Evolutionary conservation across 2,329 filamentous ascomycete species (phyloP).

Genomic region (Fusarium sambucinum): DNA sequence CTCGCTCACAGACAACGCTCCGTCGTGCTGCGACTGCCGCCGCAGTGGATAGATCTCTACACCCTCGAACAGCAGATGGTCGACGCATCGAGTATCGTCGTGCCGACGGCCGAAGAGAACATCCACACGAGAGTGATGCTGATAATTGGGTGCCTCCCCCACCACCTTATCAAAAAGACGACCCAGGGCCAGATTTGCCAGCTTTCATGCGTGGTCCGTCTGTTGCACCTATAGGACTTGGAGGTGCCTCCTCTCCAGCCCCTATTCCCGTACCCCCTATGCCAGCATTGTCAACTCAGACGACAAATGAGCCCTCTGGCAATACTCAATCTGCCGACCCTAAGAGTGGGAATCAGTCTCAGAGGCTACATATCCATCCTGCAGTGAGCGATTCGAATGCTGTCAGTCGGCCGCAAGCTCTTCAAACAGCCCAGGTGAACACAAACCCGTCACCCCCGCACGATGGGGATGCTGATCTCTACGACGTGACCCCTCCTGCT

Average conservation of each 20-base stretch:
- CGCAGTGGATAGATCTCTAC: conserved; percentile 75
- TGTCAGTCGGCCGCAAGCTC: conserved; percentile 42
- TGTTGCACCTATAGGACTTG: conserved; percentile 53
- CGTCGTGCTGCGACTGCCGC: conserved; percentile 82
- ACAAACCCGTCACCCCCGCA: conserved; percentile 50
- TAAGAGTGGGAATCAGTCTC: conserved; percentile 22
- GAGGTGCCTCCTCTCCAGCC: conserved; percentile 45
- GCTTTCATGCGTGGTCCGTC: conserved; percentile 66
- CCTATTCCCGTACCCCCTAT: conserved; percentile 23
- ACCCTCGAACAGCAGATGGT: conserved; percentile 68
- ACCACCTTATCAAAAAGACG: conserved; percentile 79
- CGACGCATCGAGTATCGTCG: conserved; percentile 72
- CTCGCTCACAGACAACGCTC: conserved; percentile 76
- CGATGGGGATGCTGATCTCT: conserved; percentile 58
- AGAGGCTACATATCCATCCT: conserved; percentile 50
- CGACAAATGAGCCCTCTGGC: background rate
- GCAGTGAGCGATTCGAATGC: conserved; percentile 54
- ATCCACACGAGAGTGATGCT: conserved; percentile 87
- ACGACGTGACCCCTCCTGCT: conserved; percentile 61
- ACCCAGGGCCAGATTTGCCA: conserved; percentile 65
- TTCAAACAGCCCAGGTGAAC: conserved; percentile 47
- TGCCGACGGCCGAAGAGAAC: conserved; percentile 76
- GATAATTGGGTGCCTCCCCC: conserved; percentile 91
- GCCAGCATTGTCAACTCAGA: conserved; percentile 19
- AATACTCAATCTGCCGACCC: conserved; percentile 9